Evolutionary conservation across 768 basidiomycete species (phyloP).

Genomic region (Agaricus subrufescens): DNA sequence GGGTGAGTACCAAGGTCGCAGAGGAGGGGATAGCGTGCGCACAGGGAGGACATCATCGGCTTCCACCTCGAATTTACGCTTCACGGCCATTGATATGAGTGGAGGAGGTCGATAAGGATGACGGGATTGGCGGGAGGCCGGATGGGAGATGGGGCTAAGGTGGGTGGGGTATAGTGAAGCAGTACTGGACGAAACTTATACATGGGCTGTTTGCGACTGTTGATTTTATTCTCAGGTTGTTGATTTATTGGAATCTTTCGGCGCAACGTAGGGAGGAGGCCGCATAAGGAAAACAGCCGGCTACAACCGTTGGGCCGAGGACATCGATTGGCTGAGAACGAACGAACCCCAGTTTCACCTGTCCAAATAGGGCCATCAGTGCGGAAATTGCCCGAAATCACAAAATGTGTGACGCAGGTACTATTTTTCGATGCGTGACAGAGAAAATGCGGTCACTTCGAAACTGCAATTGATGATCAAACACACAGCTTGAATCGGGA

Average conservation of each 20-base stretch:
- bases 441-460: slow-evolving; percentile 8
- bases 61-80: slow-evolving; percentile 70
- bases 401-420: slow-evolving; percentile 1
- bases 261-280: not conserved
- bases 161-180: slow-evolving; percentile 7
- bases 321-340: slow-evolving; percentile 20
- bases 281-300: slow-evolving; percentile 11
- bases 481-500: slow-evolving; percentile 9
- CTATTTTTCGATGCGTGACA: slow-evolving; percentile 3
- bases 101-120: slow-evolving; percentile 3
- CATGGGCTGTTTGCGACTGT: slow-evolving; percentile 21
- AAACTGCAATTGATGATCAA: slow-evolving; percentile 9
- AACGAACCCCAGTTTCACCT: slow-evolving; percentile 23
- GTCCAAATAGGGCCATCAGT: slow-evolving; percentile 1
- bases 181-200: slow-evolving; percentile 21
- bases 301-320: slow-evolving; percentile 14
- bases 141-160: slow-evolving; percentile 11
- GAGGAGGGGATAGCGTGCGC: slow-evolving; percentile 17
- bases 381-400: slow-evolving; percentile 1
- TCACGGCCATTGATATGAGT: slow-evolving; percentile 51
- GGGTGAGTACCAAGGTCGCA: slow-evolving; percentile 16
- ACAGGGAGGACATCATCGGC: slow-evolving; percentile 50
- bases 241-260: slow-evolving; percentile 15
- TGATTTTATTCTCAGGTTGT: slow-evolving; percentile 12
- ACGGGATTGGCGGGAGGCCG: slow-evolving; percentile 16